These are phyloP conservation scores for Penicillium waksmanii DNA, from an alignment of 495 filamentous ascomycete genomes.

Conservation along the genomic window DNA sequence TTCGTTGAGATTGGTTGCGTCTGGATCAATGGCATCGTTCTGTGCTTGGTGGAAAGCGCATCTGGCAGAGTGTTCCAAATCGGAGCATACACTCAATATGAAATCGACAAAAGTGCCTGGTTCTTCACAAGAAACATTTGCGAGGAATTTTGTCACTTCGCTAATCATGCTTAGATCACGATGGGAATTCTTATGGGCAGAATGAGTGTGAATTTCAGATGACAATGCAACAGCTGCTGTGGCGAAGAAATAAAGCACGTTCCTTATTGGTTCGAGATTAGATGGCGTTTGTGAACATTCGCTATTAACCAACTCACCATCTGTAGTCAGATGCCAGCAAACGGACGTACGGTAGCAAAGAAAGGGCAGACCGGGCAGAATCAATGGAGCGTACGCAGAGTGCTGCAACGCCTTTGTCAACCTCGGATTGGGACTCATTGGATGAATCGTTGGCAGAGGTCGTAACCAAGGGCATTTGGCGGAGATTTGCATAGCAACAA, in stretches of 20 bases:
- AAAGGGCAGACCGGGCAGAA: conserved; percentile 21
- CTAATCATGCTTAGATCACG: conserved; percentile 16
- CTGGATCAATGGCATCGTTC: neutral
- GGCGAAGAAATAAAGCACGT: conserved; percentile 25
- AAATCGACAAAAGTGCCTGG: conserved; percentile 28
- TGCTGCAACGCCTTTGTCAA: neutral
- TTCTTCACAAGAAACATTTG: conserved; percentile 18
- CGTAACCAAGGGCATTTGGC: conserved; percentile 11
- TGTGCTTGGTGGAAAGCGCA: conserved; percentile 4
- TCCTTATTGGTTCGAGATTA: conserved; percentile 13
- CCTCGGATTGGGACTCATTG: neutral
- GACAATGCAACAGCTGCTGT: conserved; percentile 21
- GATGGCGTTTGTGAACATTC: neutral
- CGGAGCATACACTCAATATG: conserved; percentile 22
- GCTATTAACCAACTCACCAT: conserved; percentile 13
- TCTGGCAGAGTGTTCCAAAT: conserved; percentile 14
- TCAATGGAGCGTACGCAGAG: conserved; percentile 10
- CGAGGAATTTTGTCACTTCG: conserved; percentile 9
- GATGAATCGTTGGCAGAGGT: conserved; percentile 5
- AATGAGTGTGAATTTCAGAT: conserved; percentile 9
- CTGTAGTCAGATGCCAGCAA: conserved; percentile 10
- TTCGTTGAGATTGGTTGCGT: neutral
- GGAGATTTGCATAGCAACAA: conserved; percentile 24
- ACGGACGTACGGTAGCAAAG: conserved; percentile 8
- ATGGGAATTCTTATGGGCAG: conserved; percentile 2